These are phyloP conservation scores for Dryas alaskensis DNA, from an alignment of 306 rosid genomes.

Conservation along the genomic window DNA sequence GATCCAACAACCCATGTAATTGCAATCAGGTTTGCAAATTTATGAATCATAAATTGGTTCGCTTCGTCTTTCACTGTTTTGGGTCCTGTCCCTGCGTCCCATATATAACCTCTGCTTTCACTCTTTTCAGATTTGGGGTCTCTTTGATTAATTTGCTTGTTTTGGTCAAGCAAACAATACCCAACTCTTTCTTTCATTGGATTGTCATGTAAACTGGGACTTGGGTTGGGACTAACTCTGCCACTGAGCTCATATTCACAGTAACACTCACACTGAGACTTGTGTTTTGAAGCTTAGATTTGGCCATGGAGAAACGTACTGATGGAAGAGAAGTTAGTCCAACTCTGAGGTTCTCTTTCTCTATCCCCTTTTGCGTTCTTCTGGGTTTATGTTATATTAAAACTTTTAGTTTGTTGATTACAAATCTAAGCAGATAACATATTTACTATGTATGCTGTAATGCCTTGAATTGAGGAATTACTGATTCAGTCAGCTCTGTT, in stretches of 20 bases:
- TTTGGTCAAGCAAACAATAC: background rate
- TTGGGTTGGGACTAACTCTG: background rate
- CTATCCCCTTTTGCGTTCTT: background rate
- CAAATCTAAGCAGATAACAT: background rate
- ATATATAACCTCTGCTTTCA: too few relatives aligned
- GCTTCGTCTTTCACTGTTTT: background rate
- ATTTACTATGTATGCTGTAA: too few relatives aligned
- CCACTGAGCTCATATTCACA: constrained; percentile 1
- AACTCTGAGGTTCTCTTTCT: constrained; percentile 45
- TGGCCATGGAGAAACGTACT: constrained; percentile 58
- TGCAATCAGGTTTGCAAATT: background rate
- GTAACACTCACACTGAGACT: background rate
- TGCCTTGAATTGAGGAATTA: background rate
- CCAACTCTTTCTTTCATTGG: background rate
- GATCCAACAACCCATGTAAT: background rate
- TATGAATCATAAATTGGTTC: background rate
- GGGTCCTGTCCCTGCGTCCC: background rate
- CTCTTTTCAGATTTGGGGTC: constrained; percentile 2
- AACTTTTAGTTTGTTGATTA: background rate
- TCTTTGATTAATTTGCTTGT: constrained; percentile 8
- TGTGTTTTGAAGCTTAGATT: constrained; percentile 10
- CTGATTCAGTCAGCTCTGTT: constrained; percentile 18
- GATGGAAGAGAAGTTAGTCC: constrained; percentile 51
- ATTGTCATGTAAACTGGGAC: constrained; percentile 2
- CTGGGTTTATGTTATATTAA: background rate